These are phyloP conservation scores for Pleurozium schreberi DNA, from an alignment of 225 moss, liverwort and hornwort genomes.

Conservation along the genomic window DNA sequence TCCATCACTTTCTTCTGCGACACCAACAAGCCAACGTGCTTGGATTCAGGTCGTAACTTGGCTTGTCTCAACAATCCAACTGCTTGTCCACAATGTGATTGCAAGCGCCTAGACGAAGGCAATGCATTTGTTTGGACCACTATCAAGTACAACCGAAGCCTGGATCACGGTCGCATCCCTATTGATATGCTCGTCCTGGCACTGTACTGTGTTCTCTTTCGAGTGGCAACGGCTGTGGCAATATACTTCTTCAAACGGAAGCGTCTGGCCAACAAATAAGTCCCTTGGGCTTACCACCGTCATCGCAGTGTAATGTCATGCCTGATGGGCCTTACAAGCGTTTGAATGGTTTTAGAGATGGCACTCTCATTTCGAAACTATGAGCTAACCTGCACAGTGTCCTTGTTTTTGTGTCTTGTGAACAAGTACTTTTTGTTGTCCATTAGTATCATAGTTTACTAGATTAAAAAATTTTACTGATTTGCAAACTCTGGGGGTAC, in stretches of 20 bases:
- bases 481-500: neutral
- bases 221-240: constrained; percentile 20
- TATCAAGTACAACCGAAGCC: constrained; percentile 47
- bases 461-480: neutral
- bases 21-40: constrained; percentile 38
- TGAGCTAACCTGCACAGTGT: neutral
- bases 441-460: neutral
- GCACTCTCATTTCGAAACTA: neutral
- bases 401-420: neutral
- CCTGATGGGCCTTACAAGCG: neutral
- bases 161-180: constrained; percentile 29
- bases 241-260: neutral
- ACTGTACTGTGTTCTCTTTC: constrained; percentile 41
- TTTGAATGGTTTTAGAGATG: neutral
- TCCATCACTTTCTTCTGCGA: constrained; percentile 77
- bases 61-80: constrained; percentile 30
- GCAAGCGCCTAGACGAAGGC: constrained; percentile 49
- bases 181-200: constrained; percentile 46
- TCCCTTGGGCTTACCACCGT: neutral
- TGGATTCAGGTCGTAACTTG: constrained; percentile 48
- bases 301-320: neutral
- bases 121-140: constrained; percentile 54
- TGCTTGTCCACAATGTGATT: constrained; percentile 59
- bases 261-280: constrained; percentile 4
- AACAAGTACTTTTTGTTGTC: neutral